Percentiles rank a stretch among this genome's conserved stretches.
These are phyloP conservation scores for Hericium alpestre DNA, from an alignment of 768 basidiomycete genomes.

Conservation along the genomic window DNA sequence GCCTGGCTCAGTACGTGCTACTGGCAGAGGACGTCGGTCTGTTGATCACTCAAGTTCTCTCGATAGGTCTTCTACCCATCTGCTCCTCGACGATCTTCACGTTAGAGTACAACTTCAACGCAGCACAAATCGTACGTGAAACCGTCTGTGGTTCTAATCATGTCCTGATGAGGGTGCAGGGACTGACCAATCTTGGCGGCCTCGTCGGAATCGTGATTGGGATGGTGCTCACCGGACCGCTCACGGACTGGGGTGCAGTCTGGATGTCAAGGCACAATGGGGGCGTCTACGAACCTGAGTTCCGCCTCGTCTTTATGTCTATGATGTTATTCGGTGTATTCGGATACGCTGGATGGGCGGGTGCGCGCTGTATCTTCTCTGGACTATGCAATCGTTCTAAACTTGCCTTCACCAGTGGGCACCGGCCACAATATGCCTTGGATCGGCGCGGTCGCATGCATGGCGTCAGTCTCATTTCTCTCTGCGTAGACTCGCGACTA, in stretches of 20 bases:
- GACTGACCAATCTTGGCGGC: conserved; percentile 32
- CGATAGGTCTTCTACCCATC: conserved; percentile 29
- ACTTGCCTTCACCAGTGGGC: conserved; percentile 18
- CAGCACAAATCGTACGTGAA: conserved; percentile 24
- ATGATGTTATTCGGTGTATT: conserved; percentile 34
- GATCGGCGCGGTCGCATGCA: conserved; percentile 34
- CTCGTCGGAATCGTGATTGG: conserved; percentile 32
- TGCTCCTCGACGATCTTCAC: conserved; percentile 37
- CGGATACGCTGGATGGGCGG: conserved; percentile 37
- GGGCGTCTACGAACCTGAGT: conserved; percentile 38
- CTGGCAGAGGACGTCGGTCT: background rate
- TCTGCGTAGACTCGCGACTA: background rate
- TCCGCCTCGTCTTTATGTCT: conserved; percentile 30
- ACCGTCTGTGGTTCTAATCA: background rate
- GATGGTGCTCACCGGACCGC: conserved; percentile 26
- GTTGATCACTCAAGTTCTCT: background rate
- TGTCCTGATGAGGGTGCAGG: conserved; percentile 8
- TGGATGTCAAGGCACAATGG: conserved; percentile 33
- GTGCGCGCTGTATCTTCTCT: conserved; percentile 8
- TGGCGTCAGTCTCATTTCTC: conserved; percentile 8
- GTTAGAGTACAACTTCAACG: conserved; percentile 31
- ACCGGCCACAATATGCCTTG: conserved; percentile 33
- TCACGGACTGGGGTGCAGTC: conserved; percentile 32
- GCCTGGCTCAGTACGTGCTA: conserved; percentile 30
- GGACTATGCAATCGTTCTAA: background rate